Evolutionary conservation across 495 filamentous ascomycete species (phyloP).

Genomic region (Acidomyces sp.): DNA sequence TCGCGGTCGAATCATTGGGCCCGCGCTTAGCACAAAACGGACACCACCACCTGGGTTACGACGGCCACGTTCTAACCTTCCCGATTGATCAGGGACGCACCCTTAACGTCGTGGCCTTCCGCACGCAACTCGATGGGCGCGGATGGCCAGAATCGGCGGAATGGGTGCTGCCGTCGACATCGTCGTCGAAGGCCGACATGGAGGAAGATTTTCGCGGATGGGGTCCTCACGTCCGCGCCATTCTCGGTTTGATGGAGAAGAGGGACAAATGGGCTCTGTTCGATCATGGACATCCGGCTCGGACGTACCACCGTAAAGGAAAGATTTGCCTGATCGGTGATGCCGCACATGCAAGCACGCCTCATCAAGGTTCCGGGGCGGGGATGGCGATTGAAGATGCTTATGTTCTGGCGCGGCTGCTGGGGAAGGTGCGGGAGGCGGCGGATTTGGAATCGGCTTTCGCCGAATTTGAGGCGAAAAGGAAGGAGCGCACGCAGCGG

Average conservation of each 20-base stretch:
- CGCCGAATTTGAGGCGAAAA: slow-evolving; percentile 14
- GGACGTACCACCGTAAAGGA: slow-evolving; percentile 12
- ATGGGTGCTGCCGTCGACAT: slow-evolving; percentile 28
- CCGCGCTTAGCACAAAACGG: slow-evolving; percentile 35
- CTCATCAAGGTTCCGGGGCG: slow-evolving; percentile 20
- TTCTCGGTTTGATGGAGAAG: slow-evolving; percentile 29
- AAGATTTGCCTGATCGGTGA: slow-evolving; percentile 19
- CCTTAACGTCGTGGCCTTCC: slow-evolving; percentile 27
- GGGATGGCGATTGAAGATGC: slow-evolving; percentile 14
- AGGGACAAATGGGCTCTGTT: slow-evolving; percentile 16
- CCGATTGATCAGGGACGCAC: slow-evolving; percentile 36
- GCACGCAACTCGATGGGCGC: background rate
- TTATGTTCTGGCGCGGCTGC: slow-evolving; percentile 2
- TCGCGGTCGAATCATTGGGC: slow-evolving; percentile 37
- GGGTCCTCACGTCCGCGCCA: slow-evolving; percentile 35
- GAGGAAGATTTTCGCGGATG: slow-evolving; percentile 39
- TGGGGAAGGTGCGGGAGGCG: background rate
- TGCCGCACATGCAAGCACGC: slow-evolving; percentile 21
- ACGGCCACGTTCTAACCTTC: slow-evolving; percentile 36
- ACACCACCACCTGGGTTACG: slow-evolving; percentile 32
- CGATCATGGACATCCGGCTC: slow-evolving; percentile 9
- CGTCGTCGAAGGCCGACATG: slow-evolving; percentile 43
- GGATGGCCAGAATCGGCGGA: slow-evolving; percentile 4
- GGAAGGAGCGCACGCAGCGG: slow-evolving; percentile 19
- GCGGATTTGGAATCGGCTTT: slow-evolving; percentile 39